These are phyloP conservation scores for Somion occarium DNA, from an alignment of 1,284 basidiomycete species.

Conservation along the genomic window DNA sequence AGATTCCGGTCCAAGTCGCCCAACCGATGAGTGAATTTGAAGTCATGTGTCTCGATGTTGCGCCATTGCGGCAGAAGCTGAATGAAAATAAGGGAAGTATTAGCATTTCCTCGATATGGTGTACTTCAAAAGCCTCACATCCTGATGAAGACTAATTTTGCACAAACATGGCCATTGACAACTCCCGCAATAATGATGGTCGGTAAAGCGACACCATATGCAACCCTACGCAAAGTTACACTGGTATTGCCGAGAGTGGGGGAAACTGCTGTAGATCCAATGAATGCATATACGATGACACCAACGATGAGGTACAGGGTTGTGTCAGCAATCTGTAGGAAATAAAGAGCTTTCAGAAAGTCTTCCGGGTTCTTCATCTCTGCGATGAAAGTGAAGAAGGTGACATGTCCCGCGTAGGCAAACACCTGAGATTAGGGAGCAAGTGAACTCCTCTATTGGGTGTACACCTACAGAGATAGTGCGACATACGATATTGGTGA, in stretches of 20 bases:
- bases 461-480: not conserved
- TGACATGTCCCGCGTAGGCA: conserved; percentile 44
- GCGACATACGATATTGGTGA: conserved; percentile 45
- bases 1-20: conserved; percentile 27
- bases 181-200: conserved; percentile 30
- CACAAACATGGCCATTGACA: conserved; percentile 30
- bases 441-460: not conserved
- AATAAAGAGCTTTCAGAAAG: conserved; percentile 27
- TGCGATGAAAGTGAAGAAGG: conserved; percentile 53
- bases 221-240: conserved; percentile 19
- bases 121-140: too few relatives aligned
- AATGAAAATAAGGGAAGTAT: not conserved
- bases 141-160: conserved; percentile 28
- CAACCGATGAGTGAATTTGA: conserved; percentile 26
- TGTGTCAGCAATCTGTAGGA: conserved; percentile 27
- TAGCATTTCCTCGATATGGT: too few relatives aligned
- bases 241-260: conserved; percentile 30
- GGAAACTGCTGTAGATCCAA: conserved; percentile 22
- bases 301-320: conserved; percentile 29
- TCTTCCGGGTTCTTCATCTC: conserved; percentile 46
- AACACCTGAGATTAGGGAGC: conserved; percentile 35
- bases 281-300: conserved; percentile 27
- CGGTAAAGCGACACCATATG: conserved; percentile 29
- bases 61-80: conserved; percentile 26
- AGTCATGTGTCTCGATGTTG: conserved; percentile 25